phyloP scores from a whole-genome alignment of 75 land plant genomes.

The Picea glauca region DNA sequence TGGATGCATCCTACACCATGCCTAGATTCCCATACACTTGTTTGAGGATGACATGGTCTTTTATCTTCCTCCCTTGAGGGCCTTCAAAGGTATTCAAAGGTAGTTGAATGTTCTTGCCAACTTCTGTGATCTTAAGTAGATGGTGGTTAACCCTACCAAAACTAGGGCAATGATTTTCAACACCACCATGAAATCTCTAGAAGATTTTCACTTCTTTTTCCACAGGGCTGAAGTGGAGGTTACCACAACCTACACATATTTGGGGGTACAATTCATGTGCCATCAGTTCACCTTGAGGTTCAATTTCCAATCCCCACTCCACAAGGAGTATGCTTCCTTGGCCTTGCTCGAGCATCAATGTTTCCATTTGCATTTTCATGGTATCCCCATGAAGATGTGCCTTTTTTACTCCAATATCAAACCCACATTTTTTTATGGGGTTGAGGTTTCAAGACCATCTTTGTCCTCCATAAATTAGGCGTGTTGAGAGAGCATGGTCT shows the following conservation, averaged over 20 bases:
- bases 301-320: background rate
- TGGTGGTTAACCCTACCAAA: background rate
- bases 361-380: too few species aligned
- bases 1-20: too few species aligned
- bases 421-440: background rate
- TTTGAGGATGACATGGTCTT: too few species aligned
- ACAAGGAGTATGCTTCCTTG: background rate
- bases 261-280: background rate
- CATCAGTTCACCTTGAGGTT: background rate
- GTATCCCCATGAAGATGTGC: background rate
- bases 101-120: background rate
- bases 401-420: background rate
- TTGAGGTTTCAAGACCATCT: too few species aligned
- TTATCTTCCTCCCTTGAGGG: too few species aligned
- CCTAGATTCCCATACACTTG: too few species aligned
- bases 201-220: too few species aligned
- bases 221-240: too few species aligned
- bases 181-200: background rate
- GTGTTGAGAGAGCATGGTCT: background rate
- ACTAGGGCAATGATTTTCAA: background rate
- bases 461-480: background rate
- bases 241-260: background rate
- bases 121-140: background rate
- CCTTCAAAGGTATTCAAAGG: too few species aligned
- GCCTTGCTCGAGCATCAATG: too few species aligned